Evolutionary conservation across 352 stramenopile genomes (phyloP), one percentile per base, ranked within the genome.

Genomic region (Pythium graminicola): DNA sequence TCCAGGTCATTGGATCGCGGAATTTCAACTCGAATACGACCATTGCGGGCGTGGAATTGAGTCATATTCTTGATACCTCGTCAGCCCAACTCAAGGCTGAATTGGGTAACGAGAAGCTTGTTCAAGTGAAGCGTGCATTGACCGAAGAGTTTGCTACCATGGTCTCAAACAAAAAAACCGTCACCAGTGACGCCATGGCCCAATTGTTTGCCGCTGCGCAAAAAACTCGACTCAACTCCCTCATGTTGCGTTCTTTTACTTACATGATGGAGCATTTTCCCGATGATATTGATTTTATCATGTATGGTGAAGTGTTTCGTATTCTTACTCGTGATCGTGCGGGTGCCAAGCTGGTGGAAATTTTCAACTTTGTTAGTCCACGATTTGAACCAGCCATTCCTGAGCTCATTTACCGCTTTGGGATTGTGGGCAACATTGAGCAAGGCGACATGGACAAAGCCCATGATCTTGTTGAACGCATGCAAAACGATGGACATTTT

Each of bases 321-420:
- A 63, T 78, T 24, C 40, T 86, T 22, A 47, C 67, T 38, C 67
- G 65, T 41, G 70, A 70, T 27, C 46, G 62, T 35, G 50, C 72
- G 17, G 20, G 43, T n/a, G 57, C 69, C 7, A 72, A 76, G 50
- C 61, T 86, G 28, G 57, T 69, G 19, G 27, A 62, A 38, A 65
- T 86, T 48, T 86, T 80, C 55, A 62, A 85, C 60, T 53, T 56
- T 16, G 60, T 67, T 35, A 70, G 70, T 24, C 50, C 64, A 32
- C 63, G 63, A 24, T 85, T 78, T 52, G 62, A 74, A 31, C 44
- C 48, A 31, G 54, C 43, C 10, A 65, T 80, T 27, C 75, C 75
- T 20, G 77, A 88, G 61, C 76, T 88, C 54, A 74, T 86, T 58
- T 85, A 84, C 50, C 77, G 77, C 23, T 88, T 82, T 20, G 74